Evolutionary conservation across 257 asterid genomes (phyloP).

Genomic region (Solanum paucissectum): DNA sequence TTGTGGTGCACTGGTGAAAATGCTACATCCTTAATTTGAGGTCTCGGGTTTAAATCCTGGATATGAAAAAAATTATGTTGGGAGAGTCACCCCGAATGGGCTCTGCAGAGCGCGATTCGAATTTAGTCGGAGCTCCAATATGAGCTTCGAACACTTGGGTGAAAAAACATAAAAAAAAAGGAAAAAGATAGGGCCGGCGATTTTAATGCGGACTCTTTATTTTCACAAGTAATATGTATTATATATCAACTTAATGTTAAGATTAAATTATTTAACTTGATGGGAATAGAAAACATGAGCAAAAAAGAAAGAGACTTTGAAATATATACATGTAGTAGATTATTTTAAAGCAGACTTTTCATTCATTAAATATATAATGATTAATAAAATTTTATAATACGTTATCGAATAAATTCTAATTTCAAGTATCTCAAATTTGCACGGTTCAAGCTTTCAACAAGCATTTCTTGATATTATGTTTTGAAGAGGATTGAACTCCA

Average conservation of each 20-base stretch:
- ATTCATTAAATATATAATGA: not conserved
- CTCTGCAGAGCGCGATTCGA: too few species aligned
- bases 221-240: not conserved
- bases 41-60: too few species aligned
- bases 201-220: not conserved
- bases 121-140: too few species aligned
- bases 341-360: not conserved
- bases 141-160: too few species aligned
- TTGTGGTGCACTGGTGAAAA: too few species aligned
- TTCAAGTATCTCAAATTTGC: not conserved
- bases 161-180: too few species aligned
- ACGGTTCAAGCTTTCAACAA: not conserved
- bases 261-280: not conserved
- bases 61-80: too few species aligned
- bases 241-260: not conserved
- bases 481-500: not conserved
- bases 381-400: too few species aligned
- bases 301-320: not conserved
- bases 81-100: too few species aligned
- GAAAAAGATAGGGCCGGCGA: not conserved
- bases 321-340: not conserved
- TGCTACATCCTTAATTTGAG: too few species aligned
- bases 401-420: too few species aligned
- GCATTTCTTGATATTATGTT: not conserved
- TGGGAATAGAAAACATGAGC: not conserved